Evolutionary conservation across 176 grass and related monocot species (phyloP).

Genomic region (Triticum dicoccoides): DNA sequence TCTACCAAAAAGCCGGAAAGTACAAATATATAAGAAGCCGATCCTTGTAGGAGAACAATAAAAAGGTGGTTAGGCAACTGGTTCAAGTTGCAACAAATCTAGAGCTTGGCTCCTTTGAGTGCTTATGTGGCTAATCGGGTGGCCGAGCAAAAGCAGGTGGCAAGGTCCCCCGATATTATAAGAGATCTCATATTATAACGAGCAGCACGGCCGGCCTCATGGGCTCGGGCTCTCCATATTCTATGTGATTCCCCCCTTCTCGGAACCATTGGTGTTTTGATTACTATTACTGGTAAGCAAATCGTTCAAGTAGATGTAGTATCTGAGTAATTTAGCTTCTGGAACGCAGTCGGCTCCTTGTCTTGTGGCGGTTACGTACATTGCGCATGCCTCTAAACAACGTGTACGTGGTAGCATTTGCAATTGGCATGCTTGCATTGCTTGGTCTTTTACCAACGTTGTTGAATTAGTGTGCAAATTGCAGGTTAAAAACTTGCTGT

Average conservation of each 20-base stretch:
- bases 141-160: no score
- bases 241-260: background rate
- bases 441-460: background rate
- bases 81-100: conserved; percentile 47
- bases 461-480: background rate
- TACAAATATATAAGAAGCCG: background rate
- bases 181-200: background rate
- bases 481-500: background rate
- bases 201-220: conserved; percentile 1
- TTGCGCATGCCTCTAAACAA: background rate
- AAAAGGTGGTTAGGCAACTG: conserved; percentile 12
- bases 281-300: background rate
- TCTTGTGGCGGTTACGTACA: background rate
- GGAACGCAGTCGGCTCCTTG: background rate
- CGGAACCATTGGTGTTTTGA: background rate
- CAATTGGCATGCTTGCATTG: background rate
- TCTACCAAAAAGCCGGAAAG: background rate
- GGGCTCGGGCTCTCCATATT: background rate
- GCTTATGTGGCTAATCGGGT: conserved; percentile 29
- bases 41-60: conserved; percentile 29
- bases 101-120: conserved; percentile 40
- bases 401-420: background rate
- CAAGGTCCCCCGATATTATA: background rate
- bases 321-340: background rate
- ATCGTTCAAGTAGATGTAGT: background rate